Conservation (phyloP, 805 yeast genomes). For the Suhomyces faveliae region DNA sequence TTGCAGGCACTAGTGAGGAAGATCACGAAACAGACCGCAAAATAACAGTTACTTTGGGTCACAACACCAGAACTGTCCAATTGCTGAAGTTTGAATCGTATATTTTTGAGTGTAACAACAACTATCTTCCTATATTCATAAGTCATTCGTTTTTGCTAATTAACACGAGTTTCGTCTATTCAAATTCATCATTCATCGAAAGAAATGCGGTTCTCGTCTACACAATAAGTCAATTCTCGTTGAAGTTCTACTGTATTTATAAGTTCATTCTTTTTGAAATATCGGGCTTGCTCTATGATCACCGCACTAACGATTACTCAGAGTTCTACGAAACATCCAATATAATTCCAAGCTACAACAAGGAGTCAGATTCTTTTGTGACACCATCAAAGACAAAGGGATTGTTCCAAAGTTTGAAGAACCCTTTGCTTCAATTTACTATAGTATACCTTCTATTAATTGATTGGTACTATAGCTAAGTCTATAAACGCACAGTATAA, state of each 20-base stretch:
- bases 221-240: constrained; percentile 20
- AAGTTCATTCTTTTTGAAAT: constrained; percentile 33
- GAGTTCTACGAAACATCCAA: neutral
- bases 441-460: neutral
- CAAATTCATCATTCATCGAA: neutral
- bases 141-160: constrained; percentile 34
- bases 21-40: neutral
- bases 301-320: neutral
- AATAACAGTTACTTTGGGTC: neutral
- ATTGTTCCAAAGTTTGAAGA: neutral
- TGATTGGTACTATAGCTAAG: neutral
- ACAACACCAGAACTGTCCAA: neutral
- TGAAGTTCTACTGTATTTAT: constrained; percentile 35
- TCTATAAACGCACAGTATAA: neutral
- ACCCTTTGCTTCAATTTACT: neutral
- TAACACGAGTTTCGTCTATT: constrained; percentile 20
- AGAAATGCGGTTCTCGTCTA: constrained; percentile 13
- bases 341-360: neutral
- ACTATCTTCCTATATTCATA: constrained; percentile 34
- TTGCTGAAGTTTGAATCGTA: neutral
- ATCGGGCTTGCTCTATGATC: constrained; percentile 14
- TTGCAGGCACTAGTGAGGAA: neutral
- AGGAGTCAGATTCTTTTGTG: neutral
- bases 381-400: neutral
- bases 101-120: constrained; percentile 28